Evolutionary conservation across 306 rosid species (phyloP).

Genomic region (Fragaria iinumae): DNA sequence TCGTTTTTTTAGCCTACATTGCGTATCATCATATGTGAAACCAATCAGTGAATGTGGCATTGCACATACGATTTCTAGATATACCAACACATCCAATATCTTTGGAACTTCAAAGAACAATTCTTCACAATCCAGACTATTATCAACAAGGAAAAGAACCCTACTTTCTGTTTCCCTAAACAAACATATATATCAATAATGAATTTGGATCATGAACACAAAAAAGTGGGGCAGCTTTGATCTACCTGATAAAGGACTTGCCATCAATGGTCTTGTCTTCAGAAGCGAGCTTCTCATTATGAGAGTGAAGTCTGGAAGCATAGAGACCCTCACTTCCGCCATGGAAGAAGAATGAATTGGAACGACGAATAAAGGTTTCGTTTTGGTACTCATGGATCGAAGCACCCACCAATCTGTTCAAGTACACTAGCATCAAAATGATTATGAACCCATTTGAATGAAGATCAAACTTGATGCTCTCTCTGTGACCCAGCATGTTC

Average conservation of each 20-base stretch:
- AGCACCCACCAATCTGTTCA: slow-evolving; percentile 45
- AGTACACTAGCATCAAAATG: slow-evolving; percentile 14
- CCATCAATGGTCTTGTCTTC: slow-evolving; percentile 57
- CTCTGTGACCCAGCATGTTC: slow-evolving; percentile 22
- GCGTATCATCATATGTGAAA: background rate
- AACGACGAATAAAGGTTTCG: slow-evolving; percentile 55
- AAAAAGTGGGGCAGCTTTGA: background rate
- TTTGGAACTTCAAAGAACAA: background rate
- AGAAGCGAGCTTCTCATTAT: slow-evolving; percentile 28
- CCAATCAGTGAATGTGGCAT: background rate
- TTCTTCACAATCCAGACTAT: slow-evolving; percentile 1
- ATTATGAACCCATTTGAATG: slow-evolving; percentile 24
- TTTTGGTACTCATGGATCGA: slow-evolving; percentile 71
- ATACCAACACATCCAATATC: slow-evolving; percentile 9
- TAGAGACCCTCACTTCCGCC: slow-evolving; percentile 83
- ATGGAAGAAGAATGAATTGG: slow-evolving; percentile 78
- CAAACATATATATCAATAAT: slow-evolving; percentile 18
- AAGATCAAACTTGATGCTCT: slow-evolving; percentile 29
- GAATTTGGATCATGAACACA: background rate
- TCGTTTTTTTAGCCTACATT: background rate
- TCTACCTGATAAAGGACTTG: slow-evolving; percentile 69
- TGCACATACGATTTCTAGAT: background rate
- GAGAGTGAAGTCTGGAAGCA: slow-evolving; percentile 40
- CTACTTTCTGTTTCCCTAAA: slow-evolving; percentile 9
- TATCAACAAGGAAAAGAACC: background rate